A percentile compares a stretch with the other conserved stretches of the same genome.
These are phyloP conservation scores for Leccinum pellstonianum DNA, from an alignment of 768 basidiomycete species.

Conservation along the genomic window DNA sequence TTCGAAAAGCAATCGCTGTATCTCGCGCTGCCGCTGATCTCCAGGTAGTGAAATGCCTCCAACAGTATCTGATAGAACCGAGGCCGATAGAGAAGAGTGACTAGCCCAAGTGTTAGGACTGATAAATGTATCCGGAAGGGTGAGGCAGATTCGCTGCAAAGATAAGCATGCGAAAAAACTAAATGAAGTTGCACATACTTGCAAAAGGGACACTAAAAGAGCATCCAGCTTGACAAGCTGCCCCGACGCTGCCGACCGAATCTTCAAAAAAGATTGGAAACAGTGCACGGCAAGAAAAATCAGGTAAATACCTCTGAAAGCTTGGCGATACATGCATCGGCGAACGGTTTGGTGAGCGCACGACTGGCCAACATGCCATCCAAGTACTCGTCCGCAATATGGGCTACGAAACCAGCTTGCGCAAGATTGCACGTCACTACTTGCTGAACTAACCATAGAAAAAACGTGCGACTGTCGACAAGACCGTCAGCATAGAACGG, in stretches of 20 bases:
- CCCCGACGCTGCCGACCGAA: slow-evolving; percentile 53
- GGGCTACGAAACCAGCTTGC: slow-evolving; percentile 72
- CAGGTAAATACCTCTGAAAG: slow-evolving; percentile 54
- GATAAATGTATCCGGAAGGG: slow-evolving; percentile 71
- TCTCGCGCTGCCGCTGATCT: slow-evolving; percentile 38
- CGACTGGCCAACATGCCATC: slow-evolving; percentile 65
- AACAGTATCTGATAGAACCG: slow-evolving; percentile 44
- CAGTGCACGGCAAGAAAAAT: not conserved
- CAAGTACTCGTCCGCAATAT: slow-evolving; percentile 78
- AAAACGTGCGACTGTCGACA: slow-evolving; percentile 74
- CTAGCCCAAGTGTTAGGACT: slow-evolving; percentile 66
- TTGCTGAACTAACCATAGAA: slow-evolving; percentile 78
- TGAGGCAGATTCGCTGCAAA: slow-evolving; percentile 62
- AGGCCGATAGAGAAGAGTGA: slow-evolving; percentile 41
- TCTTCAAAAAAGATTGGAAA: slow-evolving; percentile 39
- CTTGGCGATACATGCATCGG: slow-evolving; percentile 68
- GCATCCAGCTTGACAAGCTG: slow-evolving; percentile 53
- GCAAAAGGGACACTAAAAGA: slow-evolving; percentile 55
- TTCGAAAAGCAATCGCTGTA: slow-evolving; percentile 50
- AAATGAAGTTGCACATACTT: slow-evolving; percentile 42
- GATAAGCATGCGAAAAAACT: slow-evolving; percentile 1
- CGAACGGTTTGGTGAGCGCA: slow-evolving; percentile 66
- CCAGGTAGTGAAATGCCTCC: slow-evolving; percentile 22
- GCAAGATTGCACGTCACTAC: slow-evolving; percentile 77
- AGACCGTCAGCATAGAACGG: slow-evolving; percentile 80